These are phyloP conservation scores for Fusarium aywerte DNA, from an alignment of 2,329 filamentous ascomycete genomes.

Conservation along the genomic window DNA sequence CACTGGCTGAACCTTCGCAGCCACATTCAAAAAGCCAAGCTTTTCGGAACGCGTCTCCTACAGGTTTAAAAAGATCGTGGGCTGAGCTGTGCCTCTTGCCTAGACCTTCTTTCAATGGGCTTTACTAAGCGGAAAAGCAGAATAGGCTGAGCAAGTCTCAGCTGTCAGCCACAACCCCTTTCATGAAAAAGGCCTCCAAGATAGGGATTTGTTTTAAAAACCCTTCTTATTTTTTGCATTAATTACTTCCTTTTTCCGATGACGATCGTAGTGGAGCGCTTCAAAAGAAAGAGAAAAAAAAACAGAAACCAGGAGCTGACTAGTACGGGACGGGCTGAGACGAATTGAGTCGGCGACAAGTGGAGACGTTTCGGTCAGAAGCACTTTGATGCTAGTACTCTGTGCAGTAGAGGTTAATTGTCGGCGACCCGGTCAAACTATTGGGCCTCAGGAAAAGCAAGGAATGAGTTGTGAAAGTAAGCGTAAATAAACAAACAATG, in stretches of 20 bases:
- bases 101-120: slow-evolving; percentile 3
- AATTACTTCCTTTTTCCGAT: slow-evolving; percentile 1
- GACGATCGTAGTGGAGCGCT: slow-evolving; percentile 24
- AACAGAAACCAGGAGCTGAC: slow-evolving; percentile 23
- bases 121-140: slow-evolving; percentile 16
- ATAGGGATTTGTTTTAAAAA: not conserved
- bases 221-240: slow-evolving; percentile 1
- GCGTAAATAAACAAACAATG: slow-evolving; percentile 16
- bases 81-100: slow-evolving; percentile 34
- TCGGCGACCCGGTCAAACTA: slow-evolving; percentile 7
- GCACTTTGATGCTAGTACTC: slow-evolving; percentile 17
- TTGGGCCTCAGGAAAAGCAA: slow-evolving; percentile 15
- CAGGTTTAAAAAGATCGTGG: not conserved
- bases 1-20: slow-evolving; percentile 15
- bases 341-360: slow-evolving; percentile 34
- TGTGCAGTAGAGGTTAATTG: no score
- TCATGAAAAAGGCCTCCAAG: not conserved
- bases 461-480: not conserved
- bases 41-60: slow-evolving; percentile 2
- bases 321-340: slow-evolving; percentile 31
- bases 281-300: not conserved
- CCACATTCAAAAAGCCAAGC: slow-evolving; percentile 28
- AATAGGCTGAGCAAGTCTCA: slow-evolving; percentile 18
- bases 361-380: slow-evolving; percentile 31
- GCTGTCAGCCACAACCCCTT: slow-evolving; percentile 6